A percentile compares a stretch with the other conserved stretches of the same genome.
Conservation (phyloP, 495 filamentous ascomycete species). For the Podospora anserina region DNA sequence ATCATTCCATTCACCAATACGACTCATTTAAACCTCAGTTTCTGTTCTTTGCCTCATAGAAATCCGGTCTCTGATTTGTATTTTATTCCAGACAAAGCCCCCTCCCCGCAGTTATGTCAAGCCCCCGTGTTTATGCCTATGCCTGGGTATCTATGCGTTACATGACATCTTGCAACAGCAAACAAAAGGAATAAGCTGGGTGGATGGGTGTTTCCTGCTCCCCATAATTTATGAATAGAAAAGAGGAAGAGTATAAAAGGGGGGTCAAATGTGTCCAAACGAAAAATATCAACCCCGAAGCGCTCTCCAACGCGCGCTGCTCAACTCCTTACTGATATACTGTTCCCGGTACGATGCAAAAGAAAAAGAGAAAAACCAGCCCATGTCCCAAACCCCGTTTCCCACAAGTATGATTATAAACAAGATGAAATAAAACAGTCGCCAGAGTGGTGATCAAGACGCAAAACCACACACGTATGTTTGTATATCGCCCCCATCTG, state of each 20-base stretch:
- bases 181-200: background rate
- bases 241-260: background rate
- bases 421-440: constrained; percentile 7
- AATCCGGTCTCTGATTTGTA: too few relatives aligned
- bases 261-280: background rate
- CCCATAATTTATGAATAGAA: background rate
- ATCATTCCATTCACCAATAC: too few relatives aligned
- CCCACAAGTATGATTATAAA: background rate
- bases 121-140: background rate
- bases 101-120: background rate
- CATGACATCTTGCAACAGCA: background rate
- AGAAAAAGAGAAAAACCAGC: background rate
- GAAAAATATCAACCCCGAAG: background rate
- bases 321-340: constrained; percentile 1
- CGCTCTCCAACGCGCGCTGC: background rate
- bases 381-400: background rate
- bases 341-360: background rate
- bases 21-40: too few relatives aligned
- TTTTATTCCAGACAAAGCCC: background rate
- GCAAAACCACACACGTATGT: background rate
- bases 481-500: background rate
- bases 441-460: background rate
- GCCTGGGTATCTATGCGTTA: background rate
- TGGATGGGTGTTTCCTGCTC: background rate
- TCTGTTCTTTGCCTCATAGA: too few relatives aligned